Conservation (phyloP, 495 filamentous ascomycete genomes). For the Aspergillus olivimuriae region DNA sequence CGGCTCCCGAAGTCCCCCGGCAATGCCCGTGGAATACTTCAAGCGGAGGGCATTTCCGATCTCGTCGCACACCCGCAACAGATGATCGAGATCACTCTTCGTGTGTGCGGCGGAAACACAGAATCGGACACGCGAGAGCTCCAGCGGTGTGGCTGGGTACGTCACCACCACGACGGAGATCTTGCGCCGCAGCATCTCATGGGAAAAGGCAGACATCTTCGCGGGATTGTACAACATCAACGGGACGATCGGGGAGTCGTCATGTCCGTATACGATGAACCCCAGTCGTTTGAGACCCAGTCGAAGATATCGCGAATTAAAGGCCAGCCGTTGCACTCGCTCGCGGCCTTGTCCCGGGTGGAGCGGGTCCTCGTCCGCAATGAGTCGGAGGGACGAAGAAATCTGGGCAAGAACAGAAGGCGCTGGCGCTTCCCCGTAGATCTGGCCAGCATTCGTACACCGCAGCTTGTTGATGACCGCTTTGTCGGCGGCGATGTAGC, state of each 20-base stretch:
- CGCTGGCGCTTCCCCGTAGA: constrained; percentile 74
- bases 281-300: constrained; percentile 84
- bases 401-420: constrained; percentile 81
- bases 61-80: constrained; percentile 77
- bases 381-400: constrained; percentile 65
- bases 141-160: constrained; percentile 84
- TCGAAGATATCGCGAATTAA: constrained; percentile 88
- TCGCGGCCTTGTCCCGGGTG: constrained; percentile 77
- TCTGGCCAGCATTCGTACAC: constrained; percentile 65
- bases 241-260: constrained; percentile 88
- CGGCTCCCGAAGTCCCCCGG: constrained; percentile 63
- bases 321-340: constrained; percentile 79
- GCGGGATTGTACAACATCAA: constrained; percentile 81
- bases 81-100: constrained; percentile 82
- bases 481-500: constrained; percentile 78
- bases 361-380: constrained; percentile 59
- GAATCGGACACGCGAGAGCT: constrained; percentile 78
- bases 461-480: constrained; percentile 77
- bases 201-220: constrained; percentile 88
- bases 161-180: constrained; percentile 92
- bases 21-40: constrained; percentile 81
- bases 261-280: constrained; percentile 82
- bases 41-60: constrained; percentile 74
- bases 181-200: constrained; percentile 86
- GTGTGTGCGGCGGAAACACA: constrained; percentile 86